phyloP scores from a whole-genome alignment of 148 eudicot species.

The Cornus florida region DNA sequence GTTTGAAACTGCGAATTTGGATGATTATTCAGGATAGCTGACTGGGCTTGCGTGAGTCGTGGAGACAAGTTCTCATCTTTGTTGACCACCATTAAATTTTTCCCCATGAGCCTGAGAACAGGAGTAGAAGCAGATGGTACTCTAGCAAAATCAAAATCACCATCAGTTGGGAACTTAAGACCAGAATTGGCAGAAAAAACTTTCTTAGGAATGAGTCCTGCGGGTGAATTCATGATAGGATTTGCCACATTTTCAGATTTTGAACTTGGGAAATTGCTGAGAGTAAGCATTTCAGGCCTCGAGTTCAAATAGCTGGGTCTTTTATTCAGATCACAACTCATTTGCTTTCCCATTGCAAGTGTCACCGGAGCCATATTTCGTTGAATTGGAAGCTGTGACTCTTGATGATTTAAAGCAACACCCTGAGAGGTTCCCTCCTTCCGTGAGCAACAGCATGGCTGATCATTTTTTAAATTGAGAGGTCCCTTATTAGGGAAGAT shows the following conservation, averaged over 20 bases:
- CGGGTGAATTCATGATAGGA: constrained; percentile 15
- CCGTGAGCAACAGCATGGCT: constrained; percentile 49
- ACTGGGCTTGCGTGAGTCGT: constrained; percentile 5
- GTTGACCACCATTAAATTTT: constrained; percentile 74
- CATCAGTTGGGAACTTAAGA: constrained; percentile 7
- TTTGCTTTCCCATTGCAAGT: constrained; percentile 18
- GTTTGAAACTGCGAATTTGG: constrained; percentile 9
- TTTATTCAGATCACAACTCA: constrained; percentile 13
- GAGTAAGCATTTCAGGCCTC: constrained; percentile 14
- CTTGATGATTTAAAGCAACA: constrained; percentile 37
- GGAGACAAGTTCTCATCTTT: constrained; percentile 34
- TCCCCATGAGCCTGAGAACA: constrained; percentile 86
- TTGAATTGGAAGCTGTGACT: constrained; percentile 39
- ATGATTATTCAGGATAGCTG: neutral
- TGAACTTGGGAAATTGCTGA: constrained; percentile 18
- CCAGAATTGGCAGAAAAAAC: constrained; percentile 19
- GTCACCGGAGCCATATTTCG: constrained; percentile 26
- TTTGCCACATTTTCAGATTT: constrained; percentile 17
- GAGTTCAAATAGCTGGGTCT: constrained; percentile 17
- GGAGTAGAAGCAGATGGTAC: constrained; percentile 48
- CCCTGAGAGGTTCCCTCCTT: constrained; percentile 46
- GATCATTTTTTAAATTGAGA: constrained; percentile 23
- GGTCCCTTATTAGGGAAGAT: constrained; percentile 20
- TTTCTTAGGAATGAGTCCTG: constrained; percentile 17
- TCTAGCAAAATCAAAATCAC: constrained; percentile 45